phyloP scores from a whole-genome alignment of 345 rosid species.

The Dimocarpus longan region DNA sequence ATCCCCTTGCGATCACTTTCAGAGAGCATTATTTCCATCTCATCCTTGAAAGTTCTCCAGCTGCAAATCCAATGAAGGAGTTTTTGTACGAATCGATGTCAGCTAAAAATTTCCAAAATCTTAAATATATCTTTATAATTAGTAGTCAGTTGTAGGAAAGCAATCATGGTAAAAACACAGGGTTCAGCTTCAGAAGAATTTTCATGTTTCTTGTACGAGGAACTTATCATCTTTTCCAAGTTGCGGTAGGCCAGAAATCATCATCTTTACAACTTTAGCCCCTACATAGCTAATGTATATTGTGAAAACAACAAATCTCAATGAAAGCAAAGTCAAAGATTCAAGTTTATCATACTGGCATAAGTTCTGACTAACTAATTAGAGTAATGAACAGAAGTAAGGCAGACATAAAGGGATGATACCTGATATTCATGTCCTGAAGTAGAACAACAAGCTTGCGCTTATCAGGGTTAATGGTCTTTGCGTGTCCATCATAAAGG shows the following conservation, averaged over 20 bases:
- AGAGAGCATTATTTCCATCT: constrained; percentile 66
- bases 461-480: constrained; percentile 85
- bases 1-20: constrained; percentile 89
- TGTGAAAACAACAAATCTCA: background rate
- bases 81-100: background rate
- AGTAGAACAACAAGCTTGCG: constrained; percentile 75
- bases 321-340: background rate
- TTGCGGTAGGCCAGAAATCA: background rate
- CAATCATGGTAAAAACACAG: background rate
- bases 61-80: constrained; percentile 45
- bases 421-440: constrained; percentile 81
- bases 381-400: background rate
- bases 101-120: background rate
- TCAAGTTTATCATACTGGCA: background rate
- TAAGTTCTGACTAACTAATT: background rate
- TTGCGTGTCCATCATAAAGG: constrained; percentile 82
- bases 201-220: background rate
- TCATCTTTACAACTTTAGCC: background rate
- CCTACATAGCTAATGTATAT: background rate
- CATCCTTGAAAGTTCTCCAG: constrained; percentile 70
- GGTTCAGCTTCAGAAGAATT: background rate
- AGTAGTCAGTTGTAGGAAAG: background rate
- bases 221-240: background rate
- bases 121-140: background rate
- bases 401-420: constrained; percentile 19